phyloP scores from a whole-genome alignment of 2,329 filamentous ascomycete genomes.

The Exophiala bonariae region DNA sequence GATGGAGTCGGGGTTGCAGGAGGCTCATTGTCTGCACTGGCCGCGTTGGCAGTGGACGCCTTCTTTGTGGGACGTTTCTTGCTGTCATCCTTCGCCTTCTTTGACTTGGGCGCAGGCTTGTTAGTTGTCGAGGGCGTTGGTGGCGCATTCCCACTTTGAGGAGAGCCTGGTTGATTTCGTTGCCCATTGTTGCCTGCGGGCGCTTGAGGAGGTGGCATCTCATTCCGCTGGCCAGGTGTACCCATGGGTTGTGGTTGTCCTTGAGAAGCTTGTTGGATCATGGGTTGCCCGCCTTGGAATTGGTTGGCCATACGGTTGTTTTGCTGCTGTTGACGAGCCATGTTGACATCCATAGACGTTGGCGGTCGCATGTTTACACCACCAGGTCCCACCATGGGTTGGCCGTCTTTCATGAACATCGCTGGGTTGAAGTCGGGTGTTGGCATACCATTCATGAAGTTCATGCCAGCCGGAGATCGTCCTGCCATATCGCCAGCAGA shows the following conservation, averaged over 20 bases:
- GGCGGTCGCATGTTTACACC: conserved; percentile 60
- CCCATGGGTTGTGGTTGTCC: conserved; percentile 47
- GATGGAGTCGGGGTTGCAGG: conserved; percentile 50
- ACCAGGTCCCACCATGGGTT: conserved; percentile 43
- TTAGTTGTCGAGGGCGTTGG: conserved; percentile 63
- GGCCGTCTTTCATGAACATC: conserved; percentile 48
- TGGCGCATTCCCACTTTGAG: conserved; percentile 50
- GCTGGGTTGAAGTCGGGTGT: conserved; percentile 34
- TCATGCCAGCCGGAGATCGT: conserved; percentile 62
- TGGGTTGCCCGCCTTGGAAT: conserved; percentile 42
- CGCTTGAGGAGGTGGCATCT: conserved; percentile 51
- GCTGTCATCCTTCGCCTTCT: conserved; percentile 52
- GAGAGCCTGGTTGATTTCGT: conserved; percentile 44
- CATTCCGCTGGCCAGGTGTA: conserved; percentile 59
- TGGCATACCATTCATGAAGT: conserved; percentile 54
- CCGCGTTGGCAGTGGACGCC: conserved; percentile 38
- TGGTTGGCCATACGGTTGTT: conserved; percentile 39
- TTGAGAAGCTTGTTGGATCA: conserved; percentile 49
- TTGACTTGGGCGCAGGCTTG: conserved; percentile 60
- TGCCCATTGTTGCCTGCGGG: conserved; percentile 43
- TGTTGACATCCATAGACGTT: conserved; percentile 52
- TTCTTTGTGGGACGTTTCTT: conserved; percentile 50
- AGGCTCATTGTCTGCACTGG: conserved; percentile 47
- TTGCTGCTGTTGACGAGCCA: conserved; percentile 31
- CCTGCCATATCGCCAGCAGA: conserved; percentile 60